phyloP scores from a whole-genome alignment of 805 yeast genomes.

The Yarrowia osloensis region DNA sequence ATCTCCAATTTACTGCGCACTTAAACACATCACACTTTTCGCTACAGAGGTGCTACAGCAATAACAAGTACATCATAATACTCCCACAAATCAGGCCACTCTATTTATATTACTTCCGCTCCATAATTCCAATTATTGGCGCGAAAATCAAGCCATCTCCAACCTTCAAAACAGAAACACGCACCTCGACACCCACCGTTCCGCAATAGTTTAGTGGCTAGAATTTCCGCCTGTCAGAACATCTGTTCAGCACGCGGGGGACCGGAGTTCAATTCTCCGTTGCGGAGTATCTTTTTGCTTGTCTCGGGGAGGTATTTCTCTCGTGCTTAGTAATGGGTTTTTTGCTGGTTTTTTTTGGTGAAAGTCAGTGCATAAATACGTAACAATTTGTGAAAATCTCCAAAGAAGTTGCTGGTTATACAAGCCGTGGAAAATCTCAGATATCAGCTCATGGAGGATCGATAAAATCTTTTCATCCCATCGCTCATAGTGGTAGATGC shows the following conservation, averaged over 20 bases:
- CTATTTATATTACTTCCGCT: not conserved
- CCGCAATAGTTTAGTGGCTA: slow-evolving; percentile 45
- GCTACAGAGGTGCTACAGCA: not conserved
- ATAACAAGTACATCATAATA: not conserved
- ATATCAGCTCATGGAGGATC: too few relatives aligned
- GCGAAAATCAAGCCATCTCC: not conserved
- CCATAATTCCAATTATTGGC: not conserved
- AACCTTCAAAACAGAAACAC: too few relatives aligned
- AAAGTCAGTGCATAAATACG: too few relatives aligned
- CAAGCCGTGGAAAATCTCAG: too few relatives aligned
- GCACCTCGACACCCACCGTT: slow-evolving; percentile 11
- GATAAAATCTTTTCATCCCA: too few relatives aligned
- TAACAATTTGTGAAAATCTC: too few relatives aligned
- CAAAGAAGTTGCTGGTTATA: too few relatives aligned
- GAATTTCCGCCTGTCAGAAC: slow-evolving; percentile 45
- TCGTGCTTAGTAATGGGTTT: not conserved
- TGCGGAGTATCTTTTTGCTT: not conserved
- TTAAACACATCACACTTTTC: too few relatives aligned
- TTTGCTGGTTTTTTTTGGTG: too few relatives aligned
- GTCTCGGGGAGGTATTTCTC: not conserved
- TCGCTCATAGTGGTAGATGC: too few relatives aligned
- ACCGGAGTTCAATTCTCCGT: slow-evolving; percentile 10
- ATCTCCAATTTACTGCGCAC: too few relatives aligned
- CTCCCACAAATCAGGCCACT: not conserved
- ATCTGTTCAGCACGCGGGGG: not conserved